phyloP scores from a whole-genome alignment of 345 rosid genomes.

The Pistacia vera region DNA sequence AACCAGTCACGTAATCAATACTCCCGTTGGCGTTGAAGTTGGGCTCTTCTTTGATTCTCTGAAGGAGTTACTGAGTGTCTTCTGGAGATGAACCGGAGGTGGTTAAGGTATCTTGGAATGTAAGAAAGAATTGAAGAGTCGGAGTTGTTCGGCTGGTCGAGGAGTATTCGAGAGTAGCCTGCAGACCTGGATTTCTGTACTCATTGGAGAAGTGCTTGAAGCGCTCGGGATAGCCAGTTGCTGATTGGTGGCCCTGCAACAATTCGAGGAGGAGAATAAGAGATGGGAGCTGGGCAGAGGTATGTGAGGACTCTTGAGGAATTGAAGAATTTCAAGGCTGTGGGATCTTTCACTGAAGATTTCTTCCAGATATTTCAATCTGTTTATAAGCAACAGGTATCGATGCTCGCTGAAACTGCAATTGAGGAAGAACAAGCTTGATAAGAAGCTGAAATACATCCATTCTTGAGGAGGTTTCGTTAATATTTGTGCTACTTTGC shows the following conservation, averaged over 20 bases:
- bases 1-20: constrained; percentile 74
- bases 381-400: constrained; percentile 64
- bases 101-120: constrained; percentile 81
- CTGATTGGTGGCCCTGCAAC: constrained; percentile 73
- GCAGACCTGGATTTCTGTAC: constrained; percentile 90
- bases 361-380: constrained; percentile 81
- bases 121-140: constrained; percentile 86
- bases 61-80: constrained; percentile 81
- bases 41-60: constrained; percentile 89
- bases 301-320: constrained; percentile 75
- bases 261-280: constrained; percentile 78
- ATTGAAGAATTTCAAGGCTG: constrained; percentile 74
- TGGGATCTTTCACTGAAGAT: constrained; percentile 77
- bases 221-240: constrained; percentile 75
- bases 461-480: constrained; percentile 81
- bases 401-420: no score
- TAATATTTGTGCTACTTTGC: constrained; percentile 90
- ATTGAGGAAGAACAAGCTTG: constrained; percentile 72
- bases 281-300: constrained; percentile 33
- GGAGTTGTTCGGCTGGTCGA: constrained; percentile 83
- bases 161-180: constrained; percentile 91
- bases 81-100: constrained; percentile 91
- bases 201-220: constrained; percentile 77
- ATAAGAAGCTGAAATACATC: constrained; percentile 71
- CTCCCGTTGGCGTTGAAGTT: constrained; percentile 80